Evolutionary conservation across 2,329 filamentous ascomycete species (phyloP), one percentile per base, ranked within the genome.

Genomic region (Golovinomyces cichoracearum): DNA sequence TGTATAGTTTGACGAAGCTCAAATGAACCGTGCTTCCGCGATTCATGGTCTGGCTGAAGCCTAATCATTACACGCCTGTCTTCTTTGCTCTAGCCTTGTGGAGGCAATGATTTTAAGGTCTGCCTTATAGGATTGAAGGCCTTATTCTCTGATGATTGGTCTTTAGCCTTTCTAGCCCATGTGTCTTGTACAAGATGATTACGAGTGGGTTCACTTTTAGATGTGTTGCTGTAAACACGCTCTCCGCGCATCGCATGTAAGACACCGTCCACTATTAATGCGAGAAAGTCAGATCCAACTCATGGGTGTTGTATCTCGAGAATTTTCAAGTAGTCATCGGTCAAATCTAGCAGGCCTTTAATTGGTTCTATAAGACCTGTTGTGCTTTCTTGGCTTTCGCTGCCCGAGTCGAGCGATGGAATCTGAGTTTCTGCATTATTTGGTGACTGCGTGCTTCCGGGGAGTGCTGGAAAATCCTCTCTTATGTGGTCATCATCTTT

Each of bases 191-290:
- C 38, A 22, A 17, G 38, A 42, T 42, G 17, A 5, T 23, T 42
- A 21, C 38, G 19, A 13, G 38, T 42, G 7, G 22, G 38, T 23
- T 42, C 38, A 7, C 9, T 25, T 23, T 42, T 42, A 22, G 38
- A 25, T 42, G 23, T 22, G 33, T 42, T 23, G 10, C 38, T 5
- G 22, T 47, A 47, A 6, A 47, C 31, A 21, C 31, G 17, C 19
- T 47, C 17, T 31, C 45, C 45, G 7, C 45, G 29, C 27, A 47
- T 47, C 27, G 45, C 45, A n/a, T 19, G 45, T 25, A 29, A 47
- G 15, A 22, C 45, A 22, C 45, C 31, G 27, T 47, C 45, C 19
- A 21, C 27, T 47, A 47, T 31, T 15, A 47, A 19, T 22, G 45
- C 45, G 13, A 47, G 45, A 21, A 37, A 35, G 21, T 37, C 45